Conservation (phyloP, 257 asterid species). For the Solanum virginianum region DNA sequence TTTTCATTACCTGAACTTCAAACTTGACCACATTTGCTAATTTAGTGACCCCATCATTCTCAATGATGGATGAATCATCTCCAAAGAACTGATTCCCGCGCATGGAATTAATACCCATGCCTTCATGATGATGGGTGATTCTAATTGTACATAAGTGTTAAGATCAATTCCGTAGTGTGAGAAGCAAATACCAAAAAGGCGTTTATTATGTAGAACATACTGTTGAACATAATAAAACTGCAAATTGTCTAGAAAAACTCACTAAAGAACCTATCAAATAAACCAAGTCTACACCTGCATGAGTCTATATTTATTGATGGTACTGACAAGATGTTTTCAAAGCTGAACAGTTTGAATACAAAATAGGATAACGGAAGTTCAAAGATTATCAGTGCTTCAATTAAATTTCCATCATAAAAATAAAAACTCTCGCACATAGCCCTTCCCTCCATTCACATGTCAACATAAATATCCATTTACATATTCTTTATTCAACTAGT, state of each 20-base stretch:
- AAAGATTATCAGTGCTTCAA: neutral
- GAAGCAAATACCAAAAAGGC: slow-evolving; percentile 8
- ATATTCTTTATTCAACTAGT: neutral
- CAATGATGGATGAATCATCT: slow-evolving; percentile 45
- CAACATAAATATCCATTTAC: neutral
- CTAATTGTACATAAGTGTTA: too few species aligned
- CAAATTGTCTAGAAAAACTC: neutral
- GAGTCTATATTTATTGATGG: neutral
- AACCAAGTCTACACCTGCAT: neutral
- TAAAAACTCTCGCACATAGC: neutral
- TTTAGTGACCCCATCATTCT: slow-evolving; percentile 31
- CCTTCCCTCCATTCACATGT: neutral
- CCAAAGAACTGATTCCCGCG: slow-evolving; percentile 33
- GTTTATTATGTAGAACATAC: neutral
- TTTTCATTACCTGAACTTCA: slow-evolving; percentile 68
- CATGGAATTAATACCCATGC: slow-evolving; percentile 30
- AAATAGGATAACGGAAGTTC: neutral
- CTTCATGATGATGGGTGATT: slow-evolving; percentile 28
- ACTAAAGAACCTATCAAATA: neutral
- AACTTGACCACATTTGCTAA: slow-evolving; percentile 60
- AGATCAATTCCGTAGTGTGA: too few species aligned
- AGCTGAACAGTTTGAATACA: neutral
- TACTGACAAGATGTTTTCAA: neutral
- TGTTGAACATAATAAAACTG: neutral
- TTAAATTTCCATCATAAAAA: neutral